A percentile compares a stretch with the other conserved stretches of the same genome.
Conservation (phyloP, 2,329 filamentous ascomycete genomes). For the Rhynchosporium agropyri region DNA sequence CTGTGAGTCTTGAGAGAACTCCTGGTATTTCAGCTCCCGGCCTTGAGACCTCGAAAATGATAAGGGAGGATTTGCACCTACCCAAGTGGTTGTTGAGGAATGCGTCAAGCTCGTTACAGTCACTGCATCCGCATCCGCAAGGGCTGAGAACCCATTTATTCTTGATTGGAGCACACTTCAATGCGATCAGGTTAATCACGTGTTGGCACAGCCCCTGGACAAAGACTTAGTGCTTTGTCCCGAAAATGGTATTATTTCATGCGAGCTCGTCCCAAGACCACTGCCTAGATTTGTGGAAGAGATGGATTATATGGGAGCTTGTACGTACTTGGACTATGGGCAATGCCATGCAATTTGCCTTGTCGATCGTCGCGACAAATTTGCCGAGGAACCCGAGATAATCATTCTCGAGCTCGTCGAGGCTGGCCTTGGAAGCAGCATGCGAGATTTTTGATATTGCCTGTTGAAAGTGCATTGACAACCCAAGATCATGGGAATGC, state of each 20-base stretch:
- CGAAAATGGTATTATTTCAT: neutral
- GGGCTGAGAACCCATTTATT: neutral
- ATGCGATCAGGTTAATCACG: neutral
- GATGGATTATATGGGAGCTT: neutral
- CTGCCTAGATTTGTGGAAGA: neutral
- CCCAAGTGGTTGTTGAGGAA: neutral
- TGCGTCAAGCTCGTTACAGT: slow-evolving; percentile 3
- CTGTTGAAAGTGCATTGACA: neutral
- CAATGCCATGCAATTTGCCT: neutral
- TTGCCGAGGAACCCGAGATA: slow-evolving; percentile 1
- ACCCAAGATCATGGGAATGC: neutral
- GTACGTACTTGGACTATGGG: neutral
- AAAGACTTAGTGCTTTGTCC: neutral
- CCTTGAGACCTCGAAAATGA: too few species aligned
- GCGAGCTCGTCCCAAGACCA: neutral
- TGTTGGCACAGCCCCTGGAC: neutral
- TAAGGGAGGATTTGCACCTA: too few species aligned
- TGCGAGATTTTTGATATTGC: neutral
- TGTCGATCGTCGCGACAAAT: neutral
- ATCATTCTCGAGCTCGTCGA: neutral
- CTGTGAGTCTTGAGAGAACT: too few species aligned
- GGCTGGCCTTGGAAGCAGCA: neutral
- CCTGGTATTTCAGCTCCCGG: too few species aligned
- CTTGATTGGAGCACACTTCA: slow-evolving; percentile 4
- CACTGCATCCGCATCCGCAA: neutral